Evolutionary conservation across 345 rosid species (phyloP).

Genomic region (Firmiana major): DNA sequence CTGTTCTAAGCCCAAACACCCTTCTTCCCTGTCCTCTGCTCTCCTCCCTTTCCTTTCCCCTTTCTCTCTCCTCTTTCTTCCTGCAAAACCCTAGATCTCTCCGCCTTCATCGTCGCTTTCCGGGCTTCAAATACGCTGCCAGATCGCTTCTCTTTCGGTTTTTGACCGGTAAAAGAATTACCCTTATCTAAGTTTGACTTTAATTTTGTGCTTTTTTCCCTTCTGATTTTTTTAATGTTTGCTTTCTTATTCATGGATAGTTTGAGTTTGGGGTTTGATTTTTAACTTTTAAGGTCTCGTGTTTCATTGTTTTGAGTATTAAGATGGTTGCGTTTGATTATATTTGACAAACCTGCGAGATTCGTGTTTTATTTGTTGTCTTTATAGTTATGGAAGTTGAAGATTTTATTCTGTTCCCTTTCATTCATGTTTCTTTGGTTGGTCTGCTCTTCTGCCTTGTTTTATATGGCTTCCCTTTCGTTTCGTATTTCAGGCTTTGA

Average conservation of each 20-base stretch:
- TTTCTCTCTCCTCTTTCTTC: not conserved
- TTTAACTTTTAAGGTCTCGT: not conserved
- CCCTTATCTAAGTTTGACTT: not conserved
- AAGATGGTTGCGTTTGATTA: not conserved
- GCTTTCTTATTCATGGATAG: not conserved
- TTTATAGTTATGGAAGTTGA: not conserved
- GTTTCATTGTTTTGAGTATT: too few relatives aligned
- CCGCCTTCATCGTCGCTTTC: constrained; percentile 10
- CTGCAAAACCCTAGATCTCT: constrained; percentile 42
- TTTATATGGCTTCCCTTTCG: not conserved
- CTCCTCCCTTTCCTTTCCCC: not conserved
- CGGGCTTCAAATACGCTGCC: constrained; percentile 16
- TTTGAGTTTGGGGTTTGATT: not conserved
- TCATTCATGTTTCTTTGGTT: not conserved
- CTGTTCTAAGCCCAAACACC: constrained; percentile 50
- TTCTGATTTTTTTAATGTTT: not conserved
- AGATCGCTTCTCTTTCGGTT: constrained; percentile 2
- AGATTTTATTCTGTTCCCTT: not conserved
- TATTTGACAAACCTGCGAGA: not conserved
- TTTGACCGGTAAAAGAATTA: constrained; percentile 12
- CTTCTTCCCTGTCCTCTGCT: not conserved
- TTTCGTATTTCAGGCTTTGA: not conserved
- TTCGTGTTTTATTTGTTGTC: too few relatives aligned
- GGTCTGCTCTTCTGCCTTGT: not conserved
- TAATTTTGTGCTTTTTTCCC: not conserved